Evolutionary conservation across 331 rosid species (phyloP), one percentile per base, ranked within the genome.

Genomic region (Prunus yedoensis): DNA sequence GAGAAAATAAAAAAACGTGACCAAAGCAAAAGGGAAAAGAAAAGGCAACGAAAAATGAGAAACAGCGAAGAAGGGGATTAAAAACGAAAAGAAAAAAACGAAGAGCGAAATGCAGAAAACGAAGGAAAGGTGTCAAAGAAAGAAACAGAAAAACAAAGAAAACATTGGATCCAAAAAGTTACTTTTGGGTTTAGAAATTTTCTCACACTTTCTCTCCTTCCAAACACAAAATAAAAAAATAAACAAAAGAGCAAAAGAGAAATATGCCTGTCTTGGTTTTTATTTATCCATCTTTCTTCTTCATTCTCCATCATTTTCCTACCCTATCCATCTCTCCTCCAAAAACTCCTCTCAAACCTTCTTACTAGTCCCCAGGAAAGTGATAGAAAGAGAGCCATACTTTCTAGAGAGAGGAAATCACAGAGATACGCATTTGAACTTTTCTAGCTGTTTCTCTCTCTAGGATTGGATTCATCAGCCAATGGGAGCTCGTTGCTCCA

Each of bases 401-500:
- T 32, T 63, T 79, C 27, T 14, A 74, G 80, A 66, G 79, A 70
- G 61, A 80, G 73, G 75, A 50, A 38, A 60, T 73, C 43, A 59
- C 59, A 57, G 53, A 56, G 20, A 27, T 32, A 18, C 59, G 17
- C 50, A 8, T 32, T 62, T 65, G 15, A 32, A 51, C 32, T 8
- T 68, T 70, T 56, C 20, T 16, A 57, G 32, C 77, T 75, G 47
- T 62, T 47, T 23, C 69, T 70, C 68, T 49, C 60, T 20, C 20
- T 54, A 30, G 63, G 47, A 68, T 77, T 87, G 66, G 58, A 23
- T 65, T 25, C 66, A 61, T 76, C 68, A 46, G 70, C 84, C 84
- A 82, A 95, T 95, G 99, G 99, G 99, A 84, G 94, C 77, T 89
- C 91, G 97, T 77, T 95, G 98, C 91, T 95, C 99, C 78, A 95